Evolutionary conservation across 1,139 yeast genomes (phyloP).

Genomic region (Magnusiomyces paraingens): DNA sequence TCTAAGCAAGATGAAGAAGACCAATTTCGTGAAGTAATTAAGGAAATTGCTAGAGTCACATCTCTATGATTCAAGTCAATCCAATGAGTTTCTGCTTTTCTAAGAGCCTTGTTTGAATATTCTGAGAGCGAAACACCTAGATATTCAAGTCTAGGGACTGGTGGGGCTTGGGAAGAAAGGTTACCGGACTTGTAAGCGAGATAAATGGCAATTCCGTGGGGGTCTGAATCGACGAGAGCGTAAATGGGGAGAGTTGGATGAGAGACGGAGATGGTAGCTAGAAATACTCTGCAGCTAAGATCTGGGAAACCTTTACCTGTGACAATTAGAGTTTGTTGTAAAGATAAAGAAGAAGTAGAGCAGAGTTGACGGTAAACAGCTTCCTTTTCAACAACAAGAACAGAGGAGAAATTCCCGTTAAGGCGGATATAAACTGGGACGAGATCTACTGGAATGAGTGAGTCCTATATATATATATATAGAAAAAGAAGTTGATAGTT

Average conservation of each 20-base stretch:
- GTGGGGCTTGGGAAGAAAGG: conserved; percentile 3
- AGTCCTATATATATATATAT: neutral
- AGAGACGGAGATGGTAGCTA: conserved; percentile 43
- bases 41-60: conserved; percentile 32
- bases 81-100: conserved; percentile 21
- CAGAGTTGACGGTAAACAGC: conserved; percentile 22
- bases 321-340: neutral
- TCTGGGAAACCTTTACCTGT: conserved; percentile 71
- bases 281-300: conserved; percentile 53
- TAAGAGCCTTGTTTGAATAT: neutral
- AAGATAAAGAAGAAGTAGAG: neutral
- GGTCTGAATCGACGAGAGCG: conserved; percentile 54
- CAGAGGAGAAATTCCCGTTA: neutral
- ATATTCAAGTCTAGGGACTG: conserved; percentile 22
- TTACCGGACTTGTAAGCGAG: conserved; percentile 36
- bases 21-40: conserved; percentile 30
- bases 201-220: conserved; percentile 61
- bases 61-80: conserved; percentile 36
- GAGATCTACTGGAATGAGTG: conserved; percentile 3
- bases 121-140: conserved; percentile 39
- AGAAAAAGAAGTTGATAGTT: neutral
- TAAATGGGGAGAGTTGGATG: conserved; percentile 46
- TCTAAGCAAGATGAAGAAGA: conserved; percentile 14
- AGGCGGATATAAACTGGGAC: neutral
- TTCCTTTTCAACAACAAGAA: conserved; percentile 9